A percentile compares a stretch with the other conserved stretches of the same genome.
These are phyloP conservation scores for Ormosia semicastrata DNA, from an alignment of 306 rosid species.

Conservation along the genomic window DNA sequence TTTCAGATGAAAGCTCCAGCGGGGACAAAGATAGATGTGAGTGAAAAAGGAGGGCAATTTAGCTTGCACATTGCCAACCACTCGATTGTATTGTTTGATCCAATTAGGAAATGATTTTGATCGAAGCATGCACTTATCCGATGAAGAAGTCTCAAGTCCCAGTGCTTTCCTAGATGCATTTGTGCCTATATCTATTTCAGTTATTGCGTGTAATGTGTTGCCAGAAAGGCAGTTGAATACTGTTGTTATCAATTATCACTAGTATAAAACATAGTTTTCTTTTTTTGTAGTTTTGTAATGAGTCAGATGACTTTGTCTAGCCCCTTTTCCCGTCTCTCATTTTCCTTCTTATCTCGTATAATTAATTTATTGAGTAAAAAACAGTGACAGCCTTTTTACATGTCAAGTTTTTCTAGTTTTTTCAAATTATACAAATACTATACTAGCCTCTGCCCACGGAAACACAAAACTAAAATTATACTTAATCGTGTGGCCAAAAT, in stretches of 20 bases:
- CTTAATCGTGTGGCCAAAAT: too few relatives aligned
- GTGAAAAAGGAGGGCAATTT: constrained; percentile 79
- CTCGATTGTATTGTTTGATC: constrained; percentile 50
- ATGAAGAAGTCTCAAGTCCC: neutral
- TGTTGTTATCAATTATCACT: neutral
- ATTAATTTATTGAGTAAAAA: too few relatives aligned
- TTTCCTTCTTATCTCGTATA: too few relatives aligned
- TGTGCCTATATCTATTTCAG: neutral
- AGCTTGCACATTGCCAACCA: constrained; percentile 78
- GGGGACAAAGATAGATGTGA: constrained; percentile 53
- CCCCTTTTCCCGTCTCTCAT: too few relatives aligned
- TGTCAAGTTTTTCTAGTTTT: too few relatives aligned
- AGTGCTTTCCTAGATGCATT: neutral
- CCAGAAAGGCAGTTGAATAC: neutral
- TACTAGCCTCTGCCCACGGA: too few relatives aligned
- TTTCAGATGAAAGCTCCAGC: constrained; percentile 60
- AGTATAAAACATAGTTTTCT: neutral
- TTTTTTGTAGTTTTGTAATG: neutral
- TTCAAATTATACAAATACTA: too few relatives aligned
- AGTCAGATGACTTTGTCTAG: too few relatives aligned
- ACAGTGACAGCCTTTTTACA: too few relatives aligned
- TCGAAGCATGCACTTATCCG: neutral
- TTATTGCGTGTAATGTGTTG: neutral
- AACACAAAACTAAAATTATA: too few relatives aligned
- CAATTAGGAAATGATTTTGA: constrained; percentile 15